Evolutionary conservation across 768 basidiomycete genomes (phyloP).

Genomic region (Obba rivulosa): DNA sequence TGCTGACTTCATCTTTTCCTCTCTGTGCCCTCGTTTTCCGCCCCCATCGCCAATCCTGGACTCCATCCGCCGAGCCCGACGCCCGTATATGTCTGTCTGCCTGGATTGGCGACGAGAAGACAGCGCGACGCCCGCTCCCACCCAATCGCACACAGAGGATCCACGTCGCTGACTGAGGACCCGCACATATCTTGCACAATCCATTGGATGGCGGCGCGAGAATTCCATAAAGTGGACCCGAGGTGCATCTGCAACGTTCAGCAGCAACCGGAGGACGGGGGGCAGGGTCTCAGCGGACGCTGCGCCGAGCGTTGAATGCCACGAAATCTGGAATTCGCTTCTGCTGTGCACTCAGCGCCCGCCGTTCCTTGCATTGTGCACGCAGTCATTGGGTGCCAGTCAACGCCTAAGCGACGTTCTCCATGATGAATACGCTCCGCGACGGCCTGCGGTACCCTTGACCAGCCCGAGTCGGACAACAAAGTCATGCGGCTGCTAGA

Average conservation of each 20-base stretch:
- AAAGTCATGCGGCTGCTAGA: too few species aligned
- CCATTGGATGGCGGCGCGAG: conserved; percentile 6
- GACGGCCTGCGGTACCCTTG: too few species aligned
- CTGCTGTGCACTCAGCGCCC: neutral
- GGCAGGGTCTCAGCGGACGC: conserved; percentile 2
- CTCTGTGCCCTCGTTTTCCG: neutral
- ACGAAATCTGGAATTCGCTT: conserved; percentile 13
- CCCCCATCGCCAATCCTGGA: conserved; percentile 3
- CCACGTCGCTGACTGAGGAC: neutral
- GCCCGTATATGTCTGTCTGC: neutral
- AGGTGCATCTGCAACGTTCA: conserved; percentile 2
- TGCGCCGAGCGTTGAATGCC: neutral
- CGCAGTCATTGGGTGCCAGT: conserved; percentile 46
- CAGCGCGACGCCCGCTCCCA: conserved; percentile 5
- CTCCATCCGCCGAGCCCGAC: conserved; percentile 4
- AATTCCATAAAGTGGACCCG: too few species aligned
- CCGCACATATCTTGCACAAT: conserved; percentile 6
- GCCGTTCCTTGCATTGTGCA: conserved; percentile 48
- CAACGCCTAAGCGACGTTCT: conserved; percentile 18
- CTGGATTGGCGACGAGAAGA: neutral
- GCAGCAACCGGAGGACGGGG: conserved; percentile 3
- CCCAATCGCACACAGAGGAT: conserved; percentile 9
- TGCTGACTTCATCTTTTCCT: conserved; percentile 6
- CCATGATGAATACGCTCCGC: too few species aligned
- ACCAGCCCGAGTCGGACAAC: too few species aligned